A percentile compares a stretch with the other conserved stretches of the same genome.
Evolutionary conservation across 768 basidiomycete species (phyloP).

Genomic region (Cystobasidium ongulense): DNA sequence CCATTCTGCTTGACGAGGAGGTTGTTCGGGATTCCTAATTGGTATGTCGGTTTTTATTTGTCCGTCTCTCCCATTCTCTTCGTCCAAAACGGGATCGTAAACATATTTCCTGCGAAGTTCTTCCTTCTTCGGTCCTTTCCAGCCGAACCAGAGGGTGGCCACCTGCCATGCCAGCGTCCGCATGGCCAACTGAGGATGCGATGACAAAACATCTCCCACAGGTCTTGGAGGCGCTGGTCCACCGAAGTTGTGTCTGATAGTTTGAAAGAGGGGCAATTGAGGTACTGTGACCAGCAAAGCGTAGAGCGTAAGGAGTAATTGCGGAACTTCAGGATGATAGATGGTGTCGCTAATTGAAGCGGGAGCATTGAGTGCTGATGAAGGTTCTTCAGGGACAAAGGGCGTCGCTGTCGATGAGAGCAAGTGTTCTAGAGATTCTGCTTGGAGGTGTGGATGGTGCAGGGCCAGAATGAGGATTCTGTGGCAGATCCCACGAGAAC

Average conservation of each 20-base stretch:
- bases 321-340: conserved; percentile 26
- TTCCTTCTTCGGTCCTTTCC: conserved; percentile 33
- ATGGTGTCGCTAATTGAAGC: conserved; percentile 41
- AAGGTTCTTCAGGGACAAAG: conserved; percentile 12
- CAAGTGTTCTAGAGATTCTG: conserved; percentile 17
- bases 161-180: conserved; percentile 40
- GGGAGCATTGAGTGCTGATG: conserved; percentile 51
- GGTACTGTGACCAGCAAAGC: conserved; percentile 31
- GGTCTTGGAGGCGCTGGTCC: conserved; percentile 20
- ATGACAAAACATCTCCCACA: conserved; percentile 32
- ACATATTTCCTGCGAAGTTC: conserved; percentile 45
- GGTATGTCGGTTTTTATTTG: conserved; percentile 34
- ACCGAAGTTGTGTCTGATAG: neutral
- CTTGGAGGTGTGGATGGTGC: conserved; percentile 29
- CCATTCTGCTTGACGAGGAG: conserved; percentile 47
- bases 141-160: conserved; percentile 36
- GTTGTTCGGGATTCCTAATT: neutral
- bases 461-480: conserved; percentile 27
- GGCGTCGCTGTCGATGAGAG: conserved; percentile 51
- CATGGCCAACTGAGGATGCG: conserved; percentile 37
- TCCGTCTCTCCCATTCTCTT: conserved; percentile 26
- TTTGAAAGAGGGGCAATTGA: conserved; percentile 12
- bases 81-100: conserved; percentile 32
- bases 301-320: conserved; percentile 33
- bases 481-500: neutral